Base-by-base conservation (phyloP, 345 rosid species). In the Toxicodendron radicans region DNA sequence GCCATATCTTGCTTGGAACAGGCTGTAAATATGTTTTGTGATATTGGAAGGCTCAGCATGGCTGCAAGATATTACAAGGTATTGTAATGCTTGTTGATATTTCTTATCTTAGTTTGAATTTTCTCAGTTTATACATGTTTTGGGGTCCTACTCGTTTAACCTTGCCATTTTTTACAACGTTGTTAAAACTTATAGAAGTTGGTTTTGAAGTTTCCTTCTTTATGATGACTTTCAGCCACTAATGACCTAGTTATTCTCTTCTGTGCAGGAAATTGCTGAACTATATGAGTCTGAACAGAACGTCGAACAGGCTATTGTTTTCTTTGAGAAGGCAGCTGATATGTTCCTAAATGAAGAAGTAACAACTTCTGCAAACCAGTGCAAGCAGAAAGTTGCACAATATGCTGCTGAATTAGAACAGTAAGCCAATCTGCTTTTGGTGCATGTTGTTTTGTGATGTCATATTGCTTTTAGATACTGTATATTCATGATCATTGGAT, bases 61-160 rank as follows among this genome's bases (percentile, higher is more conserved):
- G 99, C 98, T 77, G 99, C 99, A 70, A 90, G 98, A 88, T 96
- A 93, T 75, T 88, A 79, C 80, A 96, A 96, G 97, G 98, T 90
- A 80, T 57, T 52, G 18, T 64, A n/a, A 45, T 72, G 45, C 67
- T 32, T 70, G 48, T 65, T 72, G 21, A 43, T 12, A 9, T 17
- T 67, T 2, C 23, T 66, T 24, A 74, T 17, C 66, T 72, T 45
- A 58, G 30, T 27, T 60, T 58, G 20, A 43, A 45, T 30, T n/a
- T 43, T 46, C 48, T 70, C 21, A 10, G 64, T 72, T 4, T 14
- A 33, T 70, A 16, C 11, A 43, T 17, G 23, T 60, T 45, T 17
- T 10, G n/a, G 54, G 38, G 5, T 18, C 41, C 45, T 48, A 8
- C 56, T 18, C 23, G 43, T 57, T 43, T 57, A 38, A 38, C 24